Evolutionary conservation across 2,329 filamentous ascomycete genomes (phyloP), one percentile per base, ranked within the genome.

Genomic region (Onygenales sp.): DNA sequence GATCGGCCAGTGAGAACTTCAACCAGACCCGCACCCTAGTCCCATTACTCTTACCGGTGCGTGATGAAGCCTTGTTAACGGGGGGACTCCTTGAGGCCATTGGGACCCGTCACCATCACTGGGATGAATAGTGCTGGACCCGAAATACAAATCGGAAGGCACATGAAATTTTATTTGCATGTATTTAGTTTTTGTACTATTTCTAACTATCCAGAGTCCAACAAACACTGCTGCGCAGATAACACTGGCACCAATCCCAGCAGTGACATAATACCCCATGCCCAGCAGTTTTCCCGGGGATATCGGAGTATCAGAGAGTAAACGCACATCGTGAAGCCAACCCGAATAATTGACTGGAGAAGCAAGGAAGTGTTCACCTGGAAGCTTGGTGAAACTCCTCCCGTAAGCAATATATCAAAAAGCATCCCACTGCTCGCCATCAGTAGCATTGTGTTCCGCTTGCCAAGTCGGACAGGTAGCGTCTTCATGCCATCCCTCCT

Each of bases 401-500:
- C 45, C 13, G 45, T 48, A 10, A 48, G 45, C 8, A 48, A 35
- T 10, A 31, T 48, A 35, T 48, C 45, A 7, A 6, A n/a, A 31
- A 33, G 17, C 10, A 48, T 31, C 9, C 45, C 45, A n/a, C 7
- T n/a, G 3, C 21, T n/a, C 5, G 32, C 13, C 10, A 48, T 11
- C n/a, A 48, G 33, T 2, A 48, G 21, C 45, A 48, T 9, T 7
- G 45, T 48, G 14, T 14, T 35, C 7, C 4, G 8, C 32, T 51
- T 56, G 3, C 54, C 54, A 13, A 55, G 31, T 10, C 39, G 14
- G 10, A 56, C 46, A 2, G 54, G 54, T 5, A 56, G 41, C 2
- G 54, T 56, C 33, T 41, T 53, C 49, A 57, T 51, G 35, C 43
- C 46, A n/a, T 55, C 49, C 5, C 35, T 43, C 21, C 36, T 35